Evolutionary conservation across 2,329 filamentous ascomycete species (phyloP).

Genomic region (Albophoma yamanashiensis): DNA sequence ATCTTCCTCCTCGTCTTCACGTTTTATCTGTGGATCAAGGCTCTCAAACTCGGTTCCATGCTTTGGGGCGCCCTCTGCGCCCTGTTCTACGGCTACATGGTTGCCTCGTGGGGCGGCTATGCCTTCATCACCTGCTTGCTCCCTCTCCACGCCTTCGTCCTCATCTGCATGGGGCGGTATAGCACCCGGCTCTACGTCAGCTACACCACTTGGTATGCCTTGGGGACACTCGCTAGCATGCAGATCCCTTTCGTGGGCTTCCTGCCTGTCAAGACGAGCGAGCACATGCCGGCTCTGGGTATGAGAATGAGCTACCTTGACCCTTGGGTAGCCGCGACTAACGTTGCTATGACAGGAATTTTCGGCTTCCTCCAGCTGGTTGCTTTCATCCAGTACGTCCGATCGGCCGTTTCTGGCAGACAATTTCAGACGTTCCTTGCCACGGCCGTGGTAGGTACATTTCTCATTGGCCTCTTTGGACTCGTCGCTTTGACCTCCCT

Average conservation of each 20-base stretch:
- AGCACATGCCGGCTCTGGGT: constrained; percentile 97
- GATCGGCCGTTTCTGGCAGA: constrained; percentile 76
- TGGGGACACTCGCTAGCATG: constrained; percentile 96
- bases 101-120: constrained; percentile 98
- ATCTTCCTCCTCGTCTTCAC: constrained; percentile 98
- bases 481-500: constrained; percentile 81
- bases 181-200: constrained; percentile 90
- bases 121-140: constrained; percentile 98
- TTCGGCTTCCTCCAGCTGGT: constrained; percentile 94
- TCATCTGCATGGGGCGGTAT: constrained; percentile 95
- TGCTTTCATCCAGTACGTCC: constrained; percentile 83
- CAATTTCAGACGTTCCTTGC: constrained; percentile 90
- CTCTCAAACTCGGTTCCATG: constrained; percentile 89
- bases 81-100: constrained; percentile 99
- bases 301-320: constrained; percentile 21
- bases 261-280: constrained; percentile 88
- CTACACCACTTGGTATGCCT: constrained; percentile 96
- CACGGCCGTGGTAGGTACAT: constrained; percentile 62
- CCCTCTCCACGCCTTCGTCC: constrained; percentile 84
- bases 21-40: constrained; percentile 99
- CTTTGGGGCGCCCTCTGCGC: constrained; percentile 94
- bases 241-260: constrained; percentile 99
- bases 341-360: constrained; percentile 51
- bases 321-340: constrained; percentile 3
- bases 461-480: constrained; percentile 60